Conservation (phyloP, 73 alveolate species). For the Effrenium voratum region DNA sequence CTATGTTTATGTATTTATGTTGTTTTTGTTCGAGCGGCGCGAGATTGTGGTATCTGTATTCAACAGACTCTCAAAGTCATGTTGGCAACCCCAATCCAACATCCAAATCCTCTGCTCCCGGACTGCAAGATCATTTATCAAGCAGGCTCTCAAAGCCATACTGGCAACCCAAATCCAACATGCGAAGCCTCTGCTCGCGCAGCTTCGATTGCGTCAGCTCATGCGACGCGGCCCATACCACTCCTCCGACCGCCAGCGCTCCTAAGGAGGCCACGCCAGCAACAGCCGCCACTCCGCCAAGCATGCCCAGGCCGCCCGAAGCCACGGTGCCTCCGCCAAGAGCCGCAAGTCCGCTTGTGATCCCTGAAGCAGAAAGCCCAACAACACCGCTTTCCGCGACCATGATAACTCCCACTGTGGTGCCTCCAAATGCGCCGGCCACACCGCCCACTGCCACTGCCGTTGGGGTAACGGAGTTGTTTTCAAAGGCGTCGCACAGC, state of each 20-base stretch:
- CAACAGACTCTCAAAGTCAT: too few species aligned
- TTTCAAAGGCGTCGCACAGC: slow-evolving; percentile 48
- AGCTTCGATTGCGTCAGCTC: background rate
- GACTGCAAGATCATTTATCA: too few species aligned
- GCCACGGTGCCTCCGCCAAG: slow-evolving; percentile 56
- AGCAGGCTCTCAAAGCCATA: slow-evolving; percentile 8
- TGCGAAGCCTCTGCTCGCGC: background rate
- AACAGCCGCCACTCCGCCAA: slow-evolving; percentile 51
- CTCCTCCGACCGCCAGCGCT: slow-evolving; percentile 8
- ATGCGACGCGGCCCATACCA: slow-evolving; percentile 1
- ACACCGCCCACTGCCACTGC: slow-evolving; percentile 58
- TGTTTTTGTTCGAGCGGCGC: too few species aligned
- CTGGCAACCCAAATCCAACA: slow-evolving; percentile 6
- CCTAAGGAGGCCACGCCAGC: slow-evolving; percentile 9
- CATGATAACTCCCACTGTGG: slow-evolving; percentile 21
- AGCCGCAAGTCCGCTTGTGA: slow-evolving; percentile 62
- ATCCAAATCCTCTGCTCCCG: background rate
- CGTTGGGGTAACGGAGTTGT: slow-evolving; percentile 53
- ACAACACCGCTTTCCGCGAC: slow-evolving; percentile 48
- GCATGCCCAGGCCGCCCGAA: slow-evolving; percentile 47
- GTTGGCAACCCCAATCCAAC: too few species aligned
- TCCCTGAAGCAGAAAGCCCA: slow-evolving; percentile 58
- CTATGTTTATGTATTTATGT: too few species aligned
- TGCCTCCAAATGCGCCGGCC: slow-evolving; percentile 13
- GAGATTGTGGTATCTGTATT: too few species aligned